Percentiles rank a stretch among this genome's conserved stretches.
Conservation (phyloP, 2,329 filamentous ascomycete genomes). For the Scedosporium dehoogii region DNA sequence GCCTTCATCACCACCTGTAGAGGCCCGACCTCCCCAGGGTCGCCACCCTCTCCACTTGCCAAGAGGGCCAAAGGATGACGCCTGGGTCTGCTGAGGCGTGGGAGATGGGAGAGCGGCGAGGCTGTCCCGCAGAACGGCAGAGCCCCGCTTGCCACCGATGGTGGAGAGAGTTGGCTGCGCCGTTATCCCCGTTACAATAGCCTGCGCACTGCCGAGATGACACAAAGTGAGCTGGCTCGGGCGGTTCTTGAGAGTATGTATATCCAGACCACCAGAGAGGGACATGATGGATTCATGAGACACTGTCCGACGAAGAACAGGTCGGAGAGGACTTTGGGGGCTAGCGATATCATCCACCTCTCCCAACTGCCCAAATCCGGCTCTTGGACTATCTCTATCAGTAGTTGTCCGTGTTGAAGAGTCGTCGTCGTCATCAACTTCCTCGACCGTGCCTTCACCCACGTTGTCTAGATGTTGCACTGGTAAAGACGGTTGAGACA, state of each 20-base stretch:
- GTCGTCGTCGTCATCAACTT: conserved; percentile 20
- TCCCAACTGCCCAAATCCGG: conserved; percentile 19
- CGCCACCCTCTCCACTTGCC: conserved; percentile 39
- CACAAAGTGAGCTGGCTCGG: conserved; percentile 63
- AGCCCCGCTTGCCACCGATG: conserved; percentile 36
- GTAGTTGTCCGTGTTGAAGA: conserved; percentile 7
- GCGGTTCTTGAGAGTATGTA: conserved; percentile 67
- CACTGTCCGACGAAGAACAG: conserved; percentile 48
- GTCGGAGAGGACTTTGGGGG: conserved; percentile 29
- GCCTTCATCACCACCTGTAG: not conserved
- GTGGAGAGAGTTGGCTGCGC: conserved; percentile 48
- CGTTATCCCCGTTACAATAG: conserved; percentile 47
- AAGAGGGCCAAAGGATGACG: conserved; percentile 19
- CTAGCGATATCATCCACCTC: conserved; percentile 23
- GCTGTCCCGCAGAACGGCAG: conserved; percentile 48
- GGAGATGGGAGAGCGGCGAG: conserved; percentile 28
- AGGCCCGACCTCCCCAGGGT: conserved; percentile 27
- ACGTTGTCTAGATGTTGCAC: not conserved
- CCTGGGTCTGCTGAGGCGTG: conserved; percentile 17
- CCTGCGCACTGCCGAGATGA: conserved; percentile 41
- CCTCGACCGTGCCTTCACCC: conserved; percentile 20
- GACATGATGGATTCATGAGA: conserved; percentile 90
- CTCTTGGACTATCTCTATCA: conserved; percentile 24
- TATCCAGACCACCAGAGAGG: conserved; percentile 77
- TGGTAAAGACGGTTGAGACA: not conserved